phyloP scores from a whole-genome alignment of 495 filamentous ascomycete genomes.

The Parachaetomium inaequale region DNA sequence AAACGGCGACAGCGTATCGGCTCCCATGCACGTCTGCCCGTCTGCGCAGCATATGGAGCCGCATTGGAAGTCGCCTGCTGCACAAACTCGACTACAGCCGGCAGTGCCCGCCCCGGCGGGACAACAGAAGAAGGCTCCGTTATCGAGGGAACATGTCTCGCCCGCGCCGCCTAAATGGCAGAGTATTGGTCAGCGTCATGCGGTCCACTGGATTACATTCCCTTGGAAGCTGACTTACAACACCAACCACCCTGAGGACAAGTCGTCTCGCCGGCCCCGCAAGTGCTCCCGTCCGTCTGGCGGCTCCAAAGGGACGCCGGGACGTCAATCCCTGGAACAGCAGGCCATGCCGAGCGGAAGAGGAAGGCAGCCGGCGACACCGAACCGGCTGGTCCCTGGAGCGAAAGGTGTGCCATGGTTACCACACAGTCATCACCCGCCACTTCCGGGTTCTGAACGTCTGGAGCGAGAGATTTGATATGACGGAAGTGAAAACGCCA shows the following conservation, averaged over 20 bases:
- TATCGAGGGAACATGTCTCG: slow-evolving; percentile 18
- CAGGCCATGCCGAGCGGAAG: slow-evolving; percentile 11
- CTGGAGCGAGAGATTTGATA: neutral
- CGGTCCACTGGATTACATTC: no score
- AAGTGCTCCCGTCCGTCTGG: slow-evolving; percentile 3
- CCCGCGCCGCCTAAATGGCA: slow-evolving; percentile 10
- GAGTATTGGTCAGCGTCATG: neutral
- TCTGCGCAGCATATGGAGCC: slow-evolving; percentile 26
- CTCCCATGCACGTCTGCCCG: slow-evolving; percentile 21
- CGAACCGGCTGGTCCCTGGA: neutral
- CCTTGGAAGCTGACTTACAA: slow-evolving; percentile 16
- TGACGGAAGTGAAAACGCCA: neutral
- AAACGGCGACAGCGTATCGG: slow-evolving; percentile 13
- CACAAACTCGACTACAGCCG: slow-evolving; percentile 22
- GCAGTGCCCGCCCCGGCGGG: slow-evolving; percentile 12
- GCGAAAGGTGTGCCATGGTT: neutral
- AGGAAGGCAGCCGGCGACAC: slow-evolving; percentile 5
- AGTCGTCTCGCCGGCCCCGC: slow-evolving; percentile 18
- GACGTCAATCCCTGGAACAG: neutral
- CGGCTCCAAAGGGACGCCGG: neutral
- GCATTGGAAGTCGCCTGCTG: slow-evolving; percentile 27
- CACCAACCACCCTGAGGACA: slow-evolving; percentile 26
- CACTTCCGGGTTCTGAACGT: neutral
- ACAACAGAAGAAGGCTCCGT: slow-evolving; percentile 25
- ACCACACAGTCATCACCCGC: neutral